phyloP scores from a whole-genome alignment of 1,139 yeast species.

The Magnusiomyces magnusii region DNA sequence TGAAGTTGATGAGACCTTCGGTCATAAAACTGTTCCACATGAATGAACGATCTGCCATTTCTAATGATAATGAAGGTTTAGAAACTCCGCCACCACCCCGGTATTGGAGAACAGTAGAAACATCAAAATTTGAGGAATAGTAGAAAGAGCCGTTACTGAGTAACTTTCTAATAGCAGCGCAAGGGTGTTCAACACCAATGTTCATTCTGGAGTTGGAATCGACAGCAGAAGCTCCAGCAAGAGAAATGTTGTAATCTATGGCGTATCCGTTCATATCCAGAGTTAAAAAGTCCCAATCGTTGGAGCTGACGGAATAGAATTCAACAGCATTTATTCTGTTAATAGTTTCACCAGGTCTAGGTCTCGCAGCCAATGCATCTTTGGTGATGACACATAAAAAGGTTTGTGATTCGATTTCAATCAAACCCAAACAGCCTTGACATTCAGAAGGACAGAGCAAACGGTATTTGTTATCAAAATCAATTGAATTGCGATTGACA shows the following conservation, averaged over 20 bases:
- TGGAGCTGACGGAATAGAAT: conserved; percentile 63
- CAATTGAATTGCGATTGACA: conserved; percentile 28
- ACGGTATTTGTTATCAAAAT: conserved; percentile 26
- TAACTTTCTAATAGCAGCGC: conserved; percentile 67
- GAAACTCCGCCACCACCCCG: conserved; percentile 30
- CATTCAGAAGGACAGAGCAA: conserved; percentile 50
- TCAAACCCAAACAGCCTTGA: conserved; percentile 79
- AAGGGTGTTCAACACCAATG: conserved; percentile 59
- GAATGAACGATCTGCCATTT: conserved; percentile 56
- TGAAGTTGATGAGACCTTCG: conserved; percentile 68
- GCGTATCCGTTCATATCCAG: conserved; percentile 62
- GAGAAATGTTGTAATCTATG: conserved; percentile 22
- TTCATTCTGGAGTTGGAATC: conserved; percentile 22
- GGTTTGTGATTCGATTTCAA: conserved; percentile 56
- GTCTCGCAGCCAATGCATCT: conserved; percentile 69
- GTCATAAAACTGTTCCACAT: conserved; percentile 97
- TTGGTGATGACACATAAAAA: conserved; percentile 79
- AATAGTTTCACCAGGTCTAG: conserved; percentile 71
- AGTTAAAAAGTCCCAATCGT: conserved; percentile 73
- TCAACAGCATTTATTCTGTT: conserved; percentile 78
- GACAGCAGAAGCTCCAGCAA: conserved; percentile 21
- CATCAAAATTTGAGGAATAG: conserved; percentile 85
- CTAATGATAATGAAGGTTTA: conserved; percentile 37
- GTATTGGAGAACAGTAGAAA: conserved; percentile 73
- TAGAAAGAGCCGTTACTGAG: conserved; percentile 85